Evolutionary conservation across 495 filamentous ascomycete genomes (phyloP), one percentile per base, ranked within the genome.

Genomic region (Xylaria palmicola): DNA sequence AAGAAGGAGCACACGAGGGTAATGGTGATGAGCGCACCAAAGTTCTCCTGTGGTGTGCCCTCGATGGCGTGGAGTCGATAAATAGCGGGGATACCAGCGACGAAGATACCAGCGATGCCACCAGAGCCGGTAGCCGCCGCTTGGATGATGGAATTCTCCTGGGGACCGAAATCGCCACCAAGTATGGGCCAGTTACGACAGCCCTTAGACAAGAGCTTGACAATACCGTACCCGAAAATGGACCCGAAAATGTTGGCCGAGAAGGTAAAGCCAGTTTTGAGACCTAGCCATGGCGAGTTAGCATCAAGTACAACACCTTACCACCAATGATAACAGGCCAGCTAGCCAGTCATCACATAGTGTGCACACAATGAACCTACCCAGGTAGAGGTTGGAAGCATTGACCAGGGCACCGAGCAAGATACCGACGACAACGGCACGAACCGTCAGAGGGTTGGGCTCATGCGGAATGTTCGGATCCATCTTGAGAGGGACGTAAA

Each of bases 251-350:
- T 76, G 60, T 76, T 81, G 47, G 85, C 83, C 48, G 76, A 71
- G 65, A 88, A 87, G 17, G 81, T 88, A 72, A 84, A 88, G 26
- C 86, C 86, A 40, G 86, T 85, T 69, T 88, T 88, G 26, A 89
- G 74, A 70, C 86, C 79, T 78, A 64, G 24, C 6, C 26, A 41
- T n/a, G 12, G 48, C n/a, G 12, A 9, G 56, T 81, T 37, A 75
- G 71, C 56, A 34, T 44, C 20, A 52, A 15, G 37, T 57, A 41
- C 8, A 26, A 24, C 17, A 50, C 19, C 29, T 12, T 15, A 30
- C 17, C 22, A 40, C 9, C 27, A 34, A 41, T 27, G 24, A 54
- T 17, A n/a, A 36, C 10, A 17, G 12, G 5, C 30, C 22, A 32
- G 3, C 50, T 0, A 20, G 19, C 19, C 4, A 27, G 39, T 13